phyloP scores from a whole-genome alignment of 768 basidiomycete genomes.

The Suillus hirtellus region DNA sequence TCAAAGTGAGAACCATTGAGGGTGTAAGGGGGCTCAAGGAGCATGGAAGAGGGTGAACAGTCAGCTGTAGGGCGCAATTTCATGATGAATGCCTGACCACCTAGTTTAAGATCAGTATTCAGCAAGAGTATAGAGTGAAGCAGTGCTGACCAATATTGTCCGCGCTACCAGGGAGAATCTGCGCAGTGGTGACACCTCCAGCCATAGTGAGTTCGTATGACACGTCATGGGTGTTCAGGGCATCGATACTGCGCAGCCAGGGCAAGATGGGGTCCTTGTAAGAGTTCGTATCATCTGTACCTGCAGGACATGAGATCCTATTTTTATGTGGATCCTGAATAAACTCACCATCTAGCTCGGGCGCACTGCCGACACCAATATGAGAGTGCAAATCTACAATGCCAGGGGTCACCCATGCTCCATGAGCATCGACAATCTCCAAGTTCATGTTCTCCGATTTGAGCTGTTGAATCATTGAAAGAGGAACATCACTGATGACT shows the following conservation, averaged over 20 bases:
- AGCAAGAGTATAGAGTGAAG: neutral
- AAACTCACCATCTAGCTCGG: conserved; percentile 30
- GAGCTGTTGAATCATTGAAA: conserved; percentile 19
- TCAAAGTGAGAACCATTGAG: conserved; percentile 30
- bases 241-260: conserved; percentile 53
- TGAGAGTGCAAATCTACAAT: conserved; percentile 53
- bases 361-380: conserved; percentile 41
- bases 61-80: conserved; percentile 50
- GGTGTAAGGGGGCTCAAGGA: conserved; percentile 52
- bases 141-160: conserved; percentile 27
- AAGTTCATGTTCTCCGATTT: conserved; percentile 35
- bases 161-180: conserved; percentile 50
- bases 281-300: conserved; percentile 60
- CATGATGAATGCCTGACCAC: conserved; percentile 52
- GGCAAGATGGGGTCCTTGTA: conserved; percentile 59
- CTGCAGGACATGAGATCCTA: conserved; percentile 25
- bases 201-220: conserved; percentile 41
- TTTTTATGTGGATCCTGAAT: neutral
- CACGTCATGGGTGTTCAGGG: conserved; percentile 45
- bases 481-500: conserved; percentile 49
- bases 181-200: conserved; percentile 49
- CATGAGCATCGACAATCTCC: conserved; percentile 60
- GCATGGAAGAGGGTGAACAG: conserved; percentile 45
- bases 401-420: conserved; percentile 80
- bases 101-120: conserved; percentile 19